Evolutionary conservation across 163 green algal species (phyloP), one percentile per base, ranked within the genome.

Genomic region (Picocystis sp.): DNA sequence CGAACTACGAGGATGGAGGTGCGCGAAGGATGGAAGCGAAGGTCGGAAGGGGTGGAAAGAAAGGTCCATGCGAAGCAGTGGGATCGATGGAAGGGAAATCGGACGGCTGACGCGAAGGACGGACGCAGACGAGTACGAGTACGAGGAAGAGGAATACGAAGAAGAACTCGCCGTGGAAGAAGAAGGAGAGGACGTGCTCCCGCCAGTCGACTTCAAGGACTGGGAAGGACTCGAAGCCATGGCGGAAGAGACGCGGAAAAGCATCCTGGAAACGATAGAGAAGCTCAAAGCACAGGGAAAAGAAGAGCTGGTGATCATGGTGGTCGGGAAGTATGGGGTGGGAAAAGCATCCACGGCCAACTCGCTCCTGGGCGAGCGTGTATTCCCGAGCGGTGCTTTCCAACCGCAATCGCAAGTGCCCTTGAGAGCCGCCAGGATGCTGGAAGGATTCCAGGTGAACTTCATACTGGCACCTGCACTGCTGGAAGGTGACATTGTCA

Each of bases 281-380:
- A 44, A 58, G 22, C 53, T 76, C 22, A 15, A 43, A 13, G 57
- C 57, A 35, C 46, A 72, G n/a, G 52, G 61, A 17, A 63, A 64
- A 44, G 11, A n/a, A 10, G 52, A 74, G 38, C 48, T 83, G 33
- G 82, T 69, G 22, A 59, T 85, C 33, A 57, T 86, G 41, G 50
- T 86, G 35, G 47, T 86, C n/a, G 81, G 81, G 45, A 75, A 79
- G 47, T 50, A 52, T 17, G 81, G 80, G 22, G 60, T 72, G 22
- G 81, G 81, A 48, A 91, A 91, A 67, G 80, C 53, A 22, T 73
- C 78, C 46, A 81, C 70, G 33, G 69, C 83, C 47, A 74, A 81
- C 59, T 69, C 55, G 41, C 46, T 91, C 33, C 60, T 91, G 43
- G 69, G 69, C 33, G 78, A 87, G 62, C 42, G 59, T 17, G 62